Evolutionary conservation across 257 asterid genomes (phyloP).

Genomic region (Solanum corneliomulleri): DNA sequence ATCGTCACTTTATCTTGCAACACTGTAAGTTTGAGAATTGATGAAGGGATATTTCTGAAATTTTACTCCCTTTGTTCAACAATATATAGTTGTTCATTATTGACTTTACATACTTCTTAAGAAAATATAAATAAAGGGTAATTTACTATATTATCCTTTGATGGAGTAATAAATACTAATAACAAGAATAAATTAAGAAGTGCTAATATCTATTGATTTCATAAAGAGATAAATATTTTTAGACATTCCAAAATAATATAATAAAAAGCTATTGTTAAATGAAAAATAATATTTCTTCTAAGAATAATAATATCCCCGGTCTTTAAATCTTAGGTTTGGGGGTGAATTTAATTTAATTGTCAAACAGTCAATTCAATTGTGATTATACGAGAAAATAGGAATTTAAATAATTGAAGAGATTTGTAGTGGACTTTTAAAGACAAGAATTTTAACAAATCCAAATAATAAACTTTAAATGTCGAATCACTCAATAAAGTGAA

Average conservation of each 20-base stretch:
- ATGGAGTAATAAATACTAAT: too few species aligned
- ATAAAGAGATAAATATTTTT: too few species aligned
- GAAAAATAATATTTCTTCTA: not conserved
- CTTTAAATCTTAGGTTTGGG: too few species aligned
- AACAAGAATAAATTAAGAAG: too few species aligned
- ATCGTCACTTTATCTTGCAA: too few species aligned
- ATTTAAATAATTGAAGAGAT: not conserved
- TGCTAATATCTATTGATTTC: too few species aligned
- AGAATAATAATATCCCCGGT: not conserved
- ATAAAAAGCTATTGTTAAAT: too few species aligned
- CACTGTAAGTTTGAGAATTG: too few species aligned
- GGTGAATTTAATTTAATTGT: not conserved
- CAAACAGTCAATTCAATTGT: not conserved
- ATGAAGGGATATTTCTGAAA: too few species aligned
- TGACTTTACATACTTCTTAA: too few species aligned
- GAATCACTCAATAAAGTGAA: not conserved
- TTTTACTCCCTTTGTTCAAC: not conserved
- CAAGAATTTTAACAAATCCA: not conserved
- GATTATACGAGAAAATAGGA: not conserved
- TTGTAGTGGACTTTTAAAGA: not conserved
- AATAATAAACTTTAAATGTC: not conserved
- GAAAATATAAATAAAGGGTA: accelerated
- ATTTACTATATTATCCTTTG: not conserved
- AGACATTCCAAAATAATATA: too few species aligned
- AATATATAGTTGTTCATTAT: too few species aligned